phyloP scores from a whole-genome alignment of 495 filamentous ascomycete genomes.

The Aspergillus bridgeri region DNA sequence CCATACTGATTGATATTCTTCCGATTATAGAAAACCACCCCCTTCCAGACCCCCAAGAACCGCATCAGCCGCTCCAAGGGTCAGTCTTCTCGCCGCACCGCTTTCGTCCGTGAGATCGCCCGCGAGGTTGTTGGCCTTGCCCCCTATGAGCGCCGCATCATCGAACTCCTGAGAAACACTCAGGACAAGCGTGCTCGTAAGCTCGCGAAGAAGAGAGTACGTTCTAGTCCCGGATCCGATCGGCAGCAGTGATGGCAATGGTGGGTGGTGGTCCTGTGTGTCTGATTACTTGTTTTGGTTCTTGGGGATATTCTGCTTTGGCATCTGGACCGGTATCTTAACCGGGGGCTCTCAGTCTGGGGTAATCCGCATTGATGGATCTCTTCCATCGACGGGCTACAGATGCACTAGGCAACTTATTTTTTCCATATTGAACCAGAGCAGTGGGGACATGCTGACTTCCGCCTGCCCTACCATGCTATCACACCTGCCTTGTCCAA shows the following conservation, averaged over 20 bases:
- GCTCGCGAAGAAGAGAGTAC: slow-evolving; percentile 97
- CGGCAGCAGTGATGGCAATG: neutral
- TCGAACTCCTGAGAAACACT: slow-evolving; percentile 96
- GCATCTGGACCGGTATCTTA: neutral
- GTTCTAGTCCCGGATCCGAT: slow-evolving; percentile 24
- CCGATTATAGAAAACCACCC: slow-evolving; percentile 77
- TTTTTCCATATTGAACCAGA: neutral
- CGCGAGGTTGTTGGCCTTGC: slow-evolving; percentile 91
- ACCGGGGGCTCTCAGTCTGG: neutral
- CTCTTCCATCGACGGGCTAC: neutral
- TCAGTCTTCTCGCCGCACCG: slow-evolving; percentile 84
- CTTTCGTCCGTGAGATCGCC: slow-evolving; percentile 90
- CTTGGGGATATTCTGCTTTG: neutral
- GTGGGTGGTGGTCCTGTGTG: neutral
- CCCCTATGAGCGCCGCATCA: slow-evolving; percentile 96
- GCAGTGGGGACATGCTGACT: neutral
- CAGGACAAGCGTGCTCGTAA: slow-evolving; percentile 99
- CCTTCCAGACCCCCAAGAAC: slow-evolving; percentile 74
- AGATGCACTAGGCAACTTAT: neutral
- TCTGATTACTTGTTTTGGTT: neutral
- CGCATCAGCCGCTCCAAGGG: slow-evolving; percentile 88
- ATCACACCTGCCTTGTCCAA: neutral
- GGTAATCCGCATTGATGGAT: neutral
- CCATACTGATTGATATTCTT: slow-evolving; percentile 12
- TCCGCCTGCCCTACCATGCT: neutral